Evolutionary conservation across 805 yeast species (phyloP).

Genomic region (Candida maltosa): DNA sequence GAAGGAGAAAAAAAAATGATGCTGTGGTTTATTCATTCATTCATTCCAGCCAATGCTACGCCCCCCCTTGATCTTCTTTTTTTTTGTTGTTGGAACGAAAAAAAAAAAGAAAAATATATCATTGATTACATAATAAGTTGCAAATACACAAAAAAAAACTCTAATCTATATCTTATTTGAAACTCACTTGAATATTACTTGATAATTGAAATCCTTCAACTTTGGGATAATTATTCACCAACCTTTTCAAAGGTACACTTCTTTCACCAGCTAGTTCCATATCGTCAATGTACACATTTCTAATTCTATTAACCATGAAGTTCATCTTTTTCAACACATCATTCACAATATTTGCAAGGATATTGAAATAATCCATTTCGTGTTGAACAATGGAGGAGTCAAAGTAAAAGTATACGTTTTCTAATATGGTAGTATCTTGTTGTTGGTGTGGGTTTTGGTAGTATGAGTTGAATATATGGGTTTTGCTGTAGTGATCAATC

Average conservation of each 20-base stretch:
- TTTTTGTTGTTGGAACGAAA: no score
- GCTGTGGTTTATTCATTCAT: no score
- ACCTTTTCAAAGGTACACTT: constrained; percentile 23
- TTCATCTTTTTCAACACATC: constrained; percentile 32
- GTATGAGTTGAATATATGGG: neutral
- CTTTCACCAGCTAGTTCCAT: constrained; percentile 25
- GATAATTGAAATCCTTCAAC: constrained; percentile 28
- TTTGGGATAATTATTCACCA: constrained; percentile 28
- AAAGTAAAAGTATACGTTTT: constrained; percentile 31
- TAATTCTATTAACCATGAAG: constrained; percentile 29
- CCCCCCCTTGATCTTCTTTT: no score
- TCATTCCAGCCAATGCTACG: no score
- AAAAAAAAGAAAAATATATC: no score
- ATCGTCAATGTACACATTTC: constrained; percentile 33
- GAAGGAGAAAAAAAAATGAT: no score
- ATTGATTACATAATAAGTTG: no score
- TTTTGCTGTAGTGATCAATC: constrained; percentile 23
- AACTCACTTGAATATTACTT: no score
- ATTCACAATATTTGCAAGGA: constrained; percentile 26
- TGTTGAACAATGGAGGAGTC: constrained; percentile 23
- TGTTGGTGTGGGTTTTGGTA: no score
- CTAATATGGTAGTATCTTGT: constrained; percentile 7
- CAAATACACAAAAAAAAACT: no score
- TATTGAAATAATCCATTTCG: constrained; percentile 18
- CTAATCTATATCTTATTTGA: no score